These are phyloP conservation scores for Xerocomellus intermedius DNA, from an alignment of 768 basidiomycete species.

Conservation along the genomic window DNA sequence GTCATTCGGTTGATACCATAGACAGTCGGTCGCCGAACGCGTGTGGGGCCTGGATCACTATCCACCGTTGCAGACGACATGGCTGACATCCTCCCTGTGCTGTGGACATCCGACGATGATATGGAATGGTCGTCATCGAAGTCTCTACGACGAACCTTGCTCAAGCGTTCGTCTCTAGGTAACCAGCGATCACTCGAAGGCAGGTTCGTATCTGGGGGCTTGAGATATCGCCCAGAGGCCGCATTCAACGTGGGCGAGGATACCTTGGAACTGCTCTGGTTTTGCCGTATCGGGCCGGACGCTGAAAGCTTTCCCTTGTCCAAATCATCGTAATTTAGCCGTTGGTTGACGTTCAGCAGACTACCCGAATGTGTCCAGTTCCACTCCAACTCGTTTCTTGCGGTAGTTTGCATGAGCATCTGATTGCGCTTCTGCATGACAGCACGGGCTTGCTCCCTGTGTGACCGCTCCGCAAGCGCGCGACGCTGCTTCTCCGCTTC, in stretches of 20 bases:
- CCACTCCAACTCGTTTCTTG: slow-evolving; percentile 63
- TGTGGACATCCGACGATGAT: slow-evolving; percentile 84
- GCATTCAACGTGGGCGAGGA: slow-evolving; percentile 55
- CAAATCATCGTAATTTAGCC: slow-evolving; percentile 28
- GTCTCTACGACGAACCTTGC: slow-evolving; percentile 79
- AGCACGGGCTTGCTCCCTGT: slow-evolving; percentile 86
- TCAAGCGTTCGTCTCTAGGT: slow-evolving; percentile 55
- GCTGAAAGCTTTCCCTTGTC: slow-evolving; percentile 53
- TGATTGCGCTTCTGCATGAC: slow-evolving; percentile 89
- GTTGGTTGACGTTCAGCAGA: slow-evolving; percentile 41
- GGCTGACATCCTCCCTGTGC: slow-evolving; percentile 68
- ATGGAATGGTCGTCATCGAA: slow-evolving; percentile 91
- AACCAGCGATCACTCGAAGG: slow-evolving; percentile 46
- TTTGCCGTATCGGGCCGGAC: slow-evolving; percentile 64
- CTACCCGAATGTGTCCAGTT: slow-evolving; percentile 41
- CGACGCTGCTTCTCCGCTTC: slow-evolving; percentile 87
- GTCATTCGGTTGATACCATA: slow-evolving; percentile 73
- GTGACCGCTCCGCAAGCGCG: slow-evolving; percentile 66
- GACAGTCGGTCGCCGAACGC: slow-evolving; percentile 60
- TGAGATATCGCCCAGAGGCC: slow-evolving; percentile 57
- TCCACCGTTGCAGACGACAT: slow-evolving; percentile 84
- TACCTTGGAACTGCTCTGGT: slow-evolving; percentile 41
- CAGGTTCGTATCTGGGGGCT: slow-evolving; percentile 35
- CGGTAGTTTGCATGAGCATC: slow-evolving; percentile 57
- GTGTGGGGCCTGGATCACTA: slow-evolving; percentile 79